Percentiles rank a stretch among this genome's conserved stretches.
Evolutionary conservation across 108 stramenopile species (phyloP).

Genomic region (Fragilaria radians): DNA sequence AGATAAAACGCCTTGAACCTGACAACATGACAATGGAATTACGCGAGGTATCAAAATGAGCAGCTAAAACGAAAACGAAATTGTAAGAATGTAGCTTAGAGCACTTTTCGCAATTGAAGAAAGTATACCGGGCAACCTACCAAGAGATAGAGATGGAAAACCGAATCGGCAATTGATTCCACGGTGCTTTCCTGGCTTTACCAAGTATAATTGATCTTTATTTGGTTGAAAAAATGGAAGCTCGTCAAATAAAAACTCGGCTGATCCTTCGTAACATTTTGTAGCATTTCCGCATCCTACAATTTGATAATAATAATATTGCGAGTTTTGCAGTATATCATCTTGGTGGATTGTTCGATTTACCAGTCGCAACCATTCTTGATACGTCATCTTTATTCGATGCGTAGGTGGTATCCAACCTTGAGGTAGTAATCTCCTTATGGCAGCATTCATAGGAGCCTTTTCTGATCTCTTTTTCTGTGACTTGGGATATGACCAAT

Average conservation of each 20-base stretch:
- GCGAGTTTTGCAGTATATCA: constrained; percentile 40
- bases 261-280: constrained; percentile 13
- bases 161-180: constrained; percentile 98
- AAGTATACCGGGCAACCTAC: too few relatives aligned
- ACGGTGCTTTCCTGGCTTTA: constrained; percentile 71
- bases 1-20: constrained; percentile 77
- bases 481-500: too few relatives aligned
- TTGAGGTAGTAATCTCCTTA: constrained; percentile 6
- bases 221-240: constrained; percentile 75
- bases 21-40: constrained; percentile 82
- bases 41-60: constrained; percentile 88
- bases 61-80: constrained; percentile 88
- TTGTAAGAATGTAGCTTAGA: too few relatives aligned
- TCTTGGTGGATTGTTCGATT: constrained; percentile 32
- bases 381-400: constrained; percentile 63
- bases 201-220: constrained; percentile 72
- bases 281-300: too few relatives aligned
- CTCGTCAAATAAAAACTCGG: constrained; percentile 80
- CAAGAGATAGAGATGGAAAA: too few relatives aligned
- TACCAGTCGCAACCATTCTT: constrained; percentile 83
- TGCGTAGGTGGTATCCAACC: constrained; percentile 87
- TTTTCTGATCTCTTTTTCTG: too few relatives aligned
- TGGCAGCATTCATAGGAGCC: too few relatives aligned
- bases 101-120: too few relatives aligned
- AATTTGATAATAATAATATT: constrained; percentile 93